These are phyloP conservation scores for Melocanna baccifera DNA, from an alignment of 176 grass and related monocot genomes.

Conservation along the genomic window DNA sequence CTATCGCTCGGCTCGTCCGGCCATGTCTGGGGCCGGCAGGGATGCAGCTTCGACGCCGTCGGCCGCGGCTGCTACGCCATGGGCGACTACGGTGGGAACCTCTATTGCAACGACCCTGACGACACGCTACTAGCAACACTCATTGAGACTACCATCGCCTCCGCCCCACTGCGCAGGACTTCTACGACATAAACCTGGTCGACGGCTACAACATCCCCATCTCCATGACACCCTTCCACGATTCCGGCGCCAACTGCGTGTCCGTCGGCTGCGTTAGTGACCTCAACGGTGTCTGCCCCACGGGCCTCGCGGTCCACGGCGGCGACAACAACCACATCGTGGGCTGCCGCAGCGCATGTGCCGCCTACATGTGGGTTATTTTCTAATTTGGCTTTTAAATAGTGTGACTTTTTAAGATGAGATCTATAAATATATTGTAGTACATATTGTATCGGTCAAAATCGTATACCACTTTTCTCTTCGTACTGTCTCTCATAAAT, in stretches of 20 bases:
- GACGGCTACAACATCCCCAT: slow-evolving; percentile 93
- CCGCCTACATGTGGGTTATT: too few relatives aligned
- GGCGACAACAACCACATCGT: slow-evolving; percentile 46
- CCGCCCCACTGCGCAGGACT: slow-evolving; percentile 39
- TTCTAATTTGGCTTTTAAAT: too few relatives aligned
- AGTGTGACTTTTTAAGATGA: too few relatives aligned
- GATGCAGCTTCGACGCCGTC: slow-evolving; percentile 64
- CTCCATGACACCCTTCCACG: slow-evolving; percentile 74
- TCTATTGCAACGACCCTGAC: slow-evolving; percentile 71
- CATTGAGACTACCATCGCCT: slow-evolving; percentile 65
- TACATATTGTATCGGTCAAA: too few relatives aligned
- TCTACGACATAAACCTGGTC: slow-evolving; percentile 89
- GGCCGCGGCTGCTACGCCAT: slow-evolving; percentile 61
- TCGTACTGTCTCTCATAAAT: too few relatives aligned
- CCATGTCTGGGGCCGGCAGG: slow-evolving; percentile 76
- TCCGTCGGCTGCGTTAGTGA: slow-evolving; percentile 78
- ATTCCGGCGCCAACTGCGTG: slow-evolving; percentile 43
- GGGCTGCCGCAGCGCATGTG: slow-evolving; percentile 79
- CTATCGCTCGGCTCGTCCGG: slow-evolving; percentile 69
- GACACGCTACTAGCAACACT: slow-evolving; percentile 65
- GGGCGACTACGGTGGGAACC: slow-evolving; percentile 73
- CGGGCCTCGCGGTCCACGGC: slow-evolving; percentile 58
- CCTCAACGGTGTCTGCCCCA: slow-evolving; percentile 79
- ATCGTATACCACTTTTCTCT: too few relatives aligned
- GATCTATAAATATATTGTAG: too few relatives aligned